A percentile compares a stretch with the other conserved stretches of the same genome.
Evolutionary conservation across 768 basidiomycete species (phyloP).

Genomic region (Trametes cubensis): DNA sequence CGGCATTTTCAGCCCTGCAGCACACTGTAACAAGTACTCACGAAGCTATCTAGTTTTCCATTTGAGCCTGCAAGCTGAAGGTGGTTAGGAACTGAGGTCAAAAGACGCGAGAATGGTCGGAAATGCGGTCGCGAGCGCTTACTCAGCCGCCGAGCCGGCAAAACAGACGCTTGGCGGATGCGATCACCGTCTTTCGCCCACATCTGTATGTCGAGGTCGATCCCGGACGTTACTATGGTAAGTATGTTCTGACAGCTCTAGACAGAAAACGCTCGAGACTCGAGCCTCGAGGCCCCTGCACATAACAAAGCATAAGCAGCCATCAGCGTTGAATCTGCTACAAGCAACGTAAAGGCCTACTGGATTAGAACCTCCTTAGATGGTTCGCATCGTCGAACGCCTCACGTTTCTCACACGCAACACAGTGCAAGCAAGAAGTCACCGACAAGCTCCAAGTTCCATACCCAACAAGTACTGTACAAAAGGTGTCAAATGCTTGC

Average conservation of each 20-base stretch:
- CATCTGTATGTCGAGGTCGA: not conserved
- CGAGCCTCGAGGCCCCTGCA: too few relatives aligned
- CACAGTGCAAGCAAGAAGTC: slow-evolving; percentile 1
- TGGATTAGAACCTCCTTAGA: not conserved
- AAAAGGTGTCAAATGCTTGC: not conserved
- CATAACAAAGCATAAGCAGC: not conserved
- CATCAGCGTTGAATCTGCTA: not conserved
- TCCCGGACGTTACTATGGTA: slow-evolving; percentile 10
- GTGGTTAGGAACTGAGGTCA: too few relatives aligned
- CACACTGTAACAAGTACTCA: too few relatives aligned
- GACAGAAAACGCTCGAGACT: not conserved
- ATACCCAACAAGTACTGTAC: slow-evolving; percentile 4
- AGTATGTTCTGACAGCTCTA: not conserved
- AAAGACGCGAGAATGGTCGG: not conserved
- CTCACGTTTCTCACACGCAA: too few relatives aligned
- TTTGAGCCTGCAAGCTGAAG: too few relatives aligned
- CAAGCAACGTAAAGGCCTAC: not conserved
- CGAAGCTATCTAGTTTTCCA: too few relatives aligned
- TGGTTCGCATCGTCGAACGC: too few relatives aligned
- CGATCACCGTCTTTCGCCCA: slow-evolving; percentile 6
- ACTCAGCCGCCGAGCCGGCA: not conserved
- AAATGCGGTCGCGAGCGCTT: not conserved
- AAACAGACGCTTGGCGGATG: not conserved
- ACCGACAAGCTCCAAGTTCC: slow-evolving; percentile 11
- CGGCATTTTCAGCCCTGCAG: too few relatives aligned